Evolutionary conservation across 768 basidiomycete genomes (phyloP), one percentile per base, ranked within the genome.

Genomic region (Neoboletus subvelutipes): DNA sequence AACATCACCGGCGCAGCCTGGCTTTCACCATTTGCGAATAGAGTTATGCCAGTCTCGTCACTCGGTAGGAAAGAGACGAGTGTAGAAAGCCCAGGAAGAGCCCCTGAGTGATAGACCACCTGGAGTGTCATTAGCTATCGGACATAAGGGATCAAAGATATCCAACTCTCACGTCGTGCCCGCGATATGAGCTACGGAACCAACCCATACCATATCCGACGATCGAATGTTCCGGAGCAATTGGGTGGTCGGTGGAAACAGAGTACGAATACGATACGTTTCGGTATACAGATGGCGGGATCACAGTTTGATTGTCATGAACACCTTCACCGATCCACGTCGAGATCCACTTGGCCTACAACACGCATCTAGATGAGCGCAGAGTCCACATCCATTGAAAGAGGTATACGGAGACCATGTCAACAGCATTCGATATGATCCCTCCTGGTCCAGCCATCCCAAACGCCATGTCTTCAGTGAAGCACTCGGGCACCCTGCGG

Each of bases 201-300:
- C 79, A 80, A 5, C 80, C 80, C 63, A 77, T 60, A 3, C 76
- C 77, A 58, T 80, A 81, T 7, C 69, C 75, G 1, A 40, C 15
- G 37, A 76, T 59, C 1, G 78, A 76, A 0, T 59, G n/a, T 18
- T 62, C 61, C 1, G 63, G 50, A 37, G 61, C 24, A 6, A 8
- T 5, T 1, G 64, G 54, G 15, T 61, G 59, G 20, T 48, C 43
- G 17, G 54, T 7, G 0, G 37, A 43, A 36, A 80, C 55, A 0
- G 70, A 53, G 42, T 72, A 71, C 5, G 74, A 68, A 6, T 70
- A 63, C 0, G 77, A 75, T 3, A 64, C 62, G 39, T 68, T 70
- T 5, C 62, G 58, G 46, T 75, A 68, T 7, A 69, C 64, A 13
- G 61, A 51, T 4, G 43, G 40, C 0, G 78, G 75, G 22, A 80